These are phyloP conservation scores for Conidiobolus incongruus DNA, from an alignment of 371 early-diverging fungal species.

Conservation along the genomic window DNA sequence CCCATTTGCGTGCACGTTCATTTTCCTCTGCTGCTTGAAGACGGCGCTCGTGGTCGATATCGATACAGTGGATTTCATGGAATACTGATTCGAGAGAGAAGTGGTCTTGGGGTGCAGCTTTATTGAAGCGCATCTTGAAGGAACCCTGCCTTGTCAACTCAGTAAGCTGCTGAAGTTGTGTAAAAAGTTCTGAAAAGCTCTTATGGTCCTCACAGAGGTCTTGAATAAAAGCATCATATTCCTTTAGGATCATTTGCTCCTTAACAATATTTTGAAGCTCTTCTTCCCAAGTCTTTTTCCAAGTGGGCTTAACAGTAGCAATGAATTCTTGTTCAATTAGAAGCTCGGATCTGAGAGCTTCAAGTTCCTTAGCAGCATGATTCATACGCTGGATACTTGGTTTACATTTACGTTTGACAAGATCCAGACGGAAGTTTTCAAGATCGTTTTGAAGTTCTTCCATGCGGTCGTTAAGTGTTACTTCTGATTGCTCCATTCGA, in stretches of 20 bases:
- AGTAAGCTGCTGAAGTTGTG: constrained; percentile 27
- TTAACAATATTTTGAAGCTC: constrained; percentile 53
- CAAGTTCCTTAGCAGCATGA: constrained; percentile 18
- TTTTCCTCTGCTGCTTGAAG: constrained; percentile 41
- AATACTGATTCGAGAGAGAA: constrained; percentile 33
- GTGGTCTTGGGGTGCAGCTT: constrained; percentile 32
- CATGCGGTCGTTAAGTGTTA: constrained; percentile 22
- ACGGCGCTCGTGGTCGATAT: constrained; percentile 34
- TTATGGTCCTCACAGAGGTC: constrained; percentile 39
- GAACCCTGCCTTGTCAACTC: constrained; percentile 19
- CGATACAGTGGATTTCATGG: constrained; percentile 39
- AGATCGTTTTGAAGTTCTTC: constrained; percentile 43
- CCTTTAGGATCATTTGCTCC: constrained; percentile 54
- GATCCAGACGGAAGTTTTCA: constrained; percentile 51
- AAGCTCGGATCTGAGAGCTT: constrained; percentile 12
- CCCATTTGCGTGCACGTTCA: constrained; percentile 34
- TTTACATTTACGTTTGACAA: constrained; percentile 37
- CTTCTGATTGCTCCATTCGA: constrained; percentile 25
- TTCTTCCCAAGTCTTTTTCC: constrained; percentile 63
- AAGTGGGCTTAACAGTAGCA: constrained; percentile 25
- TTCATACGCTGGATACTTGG: constrained; percentile 28
- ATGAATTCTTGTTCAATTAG: constrained; percentile 14
- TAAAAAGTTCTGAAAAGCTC: constrained; percentile 24
- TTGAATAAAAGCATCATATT: constrained; percentile 33
- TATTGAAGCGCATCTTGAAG: constrained; percentile 19